Evolutionary conservation across 2,329 filamentous ascomycete genomes (phyloP), one percentile per base, ranked within the genome.

Genomic region (Diplodia corticola): DNA sequence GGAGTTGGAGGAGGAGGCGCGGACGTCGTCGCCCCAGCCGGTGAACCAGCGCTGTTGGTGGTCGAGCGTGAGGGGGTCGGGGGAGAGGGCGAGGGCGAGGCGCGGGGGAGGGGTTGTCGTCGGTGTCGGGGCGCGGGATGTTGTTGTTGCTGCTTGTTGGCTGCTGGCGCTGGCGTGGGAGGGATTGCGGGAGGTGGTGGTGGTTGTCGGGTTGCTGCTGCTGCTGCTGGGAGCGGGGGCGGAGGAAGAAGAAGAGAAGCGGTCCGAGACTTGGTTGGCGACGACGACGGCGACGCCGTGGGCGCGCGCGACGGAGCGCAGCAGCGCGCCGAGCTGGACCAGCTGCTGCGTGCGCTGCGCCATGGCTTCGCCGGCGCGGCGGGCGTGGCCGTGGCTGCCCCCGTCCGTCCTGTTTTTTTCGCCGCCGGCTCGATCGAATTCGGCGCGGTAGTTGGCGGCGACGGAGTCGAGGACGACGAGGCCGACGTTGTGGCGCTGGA

Each of bases 31-130:
- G 15, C 69, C 66, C 94, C 95, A 97, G 69, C 95, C 93, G 4
- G 93, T 96, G 79, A 97, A 96, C 87, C 93, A 97, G 50, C 91
- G 86, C 76, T 97, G 92, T 78, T 98, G 94, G 77, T 97, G 91
- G 71, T 96, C 89, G 9, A 97, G 85, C 35, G 87, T 85, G 44
- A 97, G 82, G 0, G 89, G 86, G 13, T 86, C 83, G 67, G 73
- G 77, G 54, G 74, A 84, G 51, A 75, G 78, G 9, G 51, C 4
- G 51, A 35, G 51, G 28, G 17, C 17, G 28, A n/a, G 37, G 75
- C 78, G 74, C n/a, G 40, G 70, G 73, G 70, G 69, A 75, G 68
- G 69, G 72, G 71, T 65, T 6, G 51, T 67, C 51, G 37, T 22
- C 1, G 67, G 64, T 24, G 40, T 57, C 13, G 69, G 5, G 63